Base-by-base conservation (phyloP, 331 rosid genomes). In the Quercus tomentella region DNA sequence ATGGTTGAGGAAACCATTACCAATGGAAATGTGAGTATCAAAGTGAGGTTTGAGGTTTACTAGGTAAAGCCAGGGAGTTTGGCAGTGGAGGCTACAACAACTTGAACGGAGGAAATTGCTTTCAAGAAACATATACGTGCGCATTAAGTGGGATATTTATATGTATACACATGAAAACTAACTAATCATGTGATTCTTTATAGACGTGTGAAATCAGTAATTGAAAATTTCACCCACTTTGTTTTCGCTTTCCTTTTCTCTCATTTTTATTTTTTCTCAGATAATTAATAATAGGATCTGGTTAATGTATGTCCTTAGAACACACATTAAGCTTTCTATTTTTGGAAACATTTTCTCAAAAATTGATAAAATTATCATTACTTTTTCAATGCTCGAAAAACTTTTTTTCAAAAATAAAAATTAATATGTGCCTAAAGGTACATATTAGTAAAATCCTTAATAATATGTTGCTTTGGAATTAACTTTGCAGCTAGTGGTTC, bases 1-100 rank as follows among this genome's bases (percentile, higher is more conserved):
- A 70, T 43, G 21, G 45, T 17, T 16, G 51, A 84, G 56, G 78
- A 54, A 61, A 51, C 76, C 82, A 85, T 51, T 41, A 41, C 49
- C 49, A 41, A 41, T 41, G 49, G 49, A 16, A 43, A 70, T 31
- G 70, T 28, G 10, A 20, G 35, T 41, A 77, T 31, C 4, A 11
- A 12, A 56, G 9, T 5, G 18, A 41, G 49, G 49, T 41, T 41
- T 41, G 49, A 2, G 49, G 49, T 2, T 41, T 41, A 41, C 49
- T 2, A 2, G 49, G 49, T 41, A 41, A 41, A 41, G 12, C 49
- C 9, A 41, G 49, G 49, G 49, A 67, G 72, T 35, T n/a, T 4
- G 21, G 4, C 8, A 65, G 18, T 28, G 70, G 70, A 65, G 45
- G 21, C 41, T 3, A 30, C 70, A 31, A 6, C 14, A 49, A 7